phyloP scores from a whole-genome alignment of 441 rosid genomes.

The Omphalea diandra region DNA sequence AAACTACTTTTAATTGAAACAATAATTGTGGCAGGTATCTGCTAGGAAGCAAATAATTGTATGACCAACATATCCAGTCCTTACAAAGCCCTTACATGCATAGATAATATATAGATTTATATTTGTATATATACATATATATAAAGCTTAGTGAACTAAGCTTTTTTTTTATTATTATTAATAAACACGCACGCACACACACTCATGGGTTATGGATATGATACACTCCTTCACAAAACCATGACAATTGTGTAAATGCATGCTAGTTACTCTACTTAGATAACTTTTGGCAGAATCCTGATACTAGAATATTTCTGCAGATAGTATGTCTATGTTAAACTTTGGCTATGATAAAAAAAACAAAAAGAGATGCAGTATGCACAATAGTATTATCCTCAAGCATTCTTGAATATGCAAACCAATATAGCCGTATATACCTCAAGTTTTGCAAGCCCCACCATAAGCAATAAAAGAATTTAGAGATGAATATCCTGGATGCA shows the following conservation, averaged over 20 bases:
- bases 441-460: slow-evolving; percentile 97
- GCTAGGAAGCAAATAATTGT: background rate
- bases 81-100: background rate
- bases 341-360: no score
- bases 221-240: no score
- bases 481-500: slow-evolving; percentile 45
- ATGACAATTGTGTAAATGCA: no score
- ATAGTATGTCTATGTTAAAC: no score
- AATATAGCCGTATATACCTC: slow-evolving; percentile 47
- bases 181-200: no score
- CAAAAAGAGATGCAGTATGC: no score
- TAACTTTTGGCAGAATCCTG: slow-evolving; percentile 4
- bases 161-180: no score
- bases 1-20: background rate
- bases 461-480: slow-evolving; percentile 75
- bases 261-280: no score
- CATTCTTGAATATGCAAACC: background rate
- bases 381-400: background rate
- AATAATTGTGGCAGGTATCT: no score
- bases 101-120: no score
- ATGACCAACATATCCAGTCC: background rate
- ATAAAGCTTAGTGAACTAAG: background rate
- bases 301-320: background rate
- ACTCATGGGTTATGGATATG: no score
- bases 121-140: no score